These are phyloP conservation scores for Lepiota brunneoincarnata DNA, from an alignment of 768 basidiomycete species.

Conservation along the genomic window DNA sequence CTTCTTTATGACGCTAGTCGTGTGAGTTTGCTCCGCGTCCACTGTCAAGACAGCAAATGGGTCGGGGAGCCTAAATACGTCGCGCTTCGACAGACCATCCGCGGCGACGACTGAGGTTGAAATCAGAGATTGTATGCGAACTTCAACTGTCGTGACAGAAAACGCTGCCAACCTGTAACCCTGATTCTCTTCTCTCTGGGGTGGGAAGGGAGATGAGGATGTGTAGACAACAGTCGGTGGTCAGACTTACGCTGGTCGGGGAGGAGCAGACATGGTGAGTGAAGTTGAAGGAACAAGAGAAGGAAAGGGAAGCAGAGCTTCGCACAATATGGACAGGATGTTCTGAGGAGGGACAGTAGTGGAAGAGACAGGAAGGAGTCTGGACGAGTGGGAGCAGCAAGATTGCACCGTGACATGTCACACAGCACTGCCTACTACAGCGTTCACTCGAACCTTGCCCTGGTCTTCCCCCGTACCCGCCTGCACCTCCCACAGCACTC, in stretches of 20 bases:
- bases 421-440: constrained; percentile 4
- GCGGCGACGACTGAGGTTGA: constrained; percentile 81
- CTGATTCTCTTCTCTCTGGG: constrained; percentile 70
- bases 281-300: not conserved
- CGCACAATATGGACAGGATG: constrained; percentile 4
- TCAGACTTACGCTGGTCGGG: constrained; percentile 40
- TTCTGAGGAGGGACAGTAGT: not conserved
- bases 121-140: constrained; percentile 7
- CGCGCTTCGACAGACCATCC: constrained; percentile 89
- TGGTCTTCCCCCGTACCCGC: not conserved
- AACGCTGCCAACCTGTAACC: constrained; percentile 58
- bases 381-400: not conserved
- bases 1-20: constrained; percentile 96
- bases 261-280: constrained; percentile 42
- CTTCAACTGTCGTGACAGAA: not conserved
- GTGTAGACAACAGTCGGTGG: not conserved
- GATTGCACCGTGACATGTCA: constrained; percentile 4
- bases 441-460: not conserved
- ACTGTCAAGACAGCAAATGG: constrained; percentile 99
- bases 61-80: constrained; percentile 95
- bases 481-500: not conserved
- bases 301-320: not conserved
- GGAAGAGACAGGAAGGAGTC: not conserved
- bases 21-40: constrained; percentile 95
- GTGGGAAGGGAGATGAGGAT: constrained; percentile 5